These are phyloP conservation scores for Ceratobasidium sp. DNA, from an alignment of 1,284 basidiomycete genomes.

Conservation along the genomic window DNA sequence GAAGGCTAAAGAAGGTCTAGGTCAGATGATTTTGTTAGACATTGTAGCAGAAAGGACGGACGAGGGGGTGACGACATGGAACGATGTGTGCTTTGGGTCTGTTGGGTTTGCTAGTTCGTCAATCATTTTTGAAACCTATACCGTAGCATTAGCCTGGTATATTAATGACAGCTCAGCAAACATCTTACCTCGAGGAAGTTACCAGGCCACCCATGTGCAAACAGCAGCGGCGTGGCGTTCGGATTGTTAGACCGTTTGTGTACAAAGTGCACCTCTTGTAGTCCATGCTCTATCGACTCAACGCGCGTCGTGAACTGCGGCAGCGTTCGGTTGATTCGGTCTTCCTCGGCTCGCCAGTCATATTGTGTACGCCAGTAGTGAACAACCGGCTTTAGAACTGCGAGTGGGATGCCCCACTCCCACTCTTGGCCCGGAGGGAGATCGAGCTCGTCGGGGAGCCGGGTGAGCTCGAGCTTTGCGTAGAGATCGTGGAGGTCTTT, in stretches of 20 bases:
- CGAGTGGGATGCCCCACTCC: slow-evolving; percentile 43
- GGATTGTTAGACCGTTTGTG: slow-evolving; percentile 42
- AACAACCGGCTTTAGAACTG: slow-evolving; percentile 35
- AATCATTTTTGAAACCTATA: slow-evolving; percentile 47
- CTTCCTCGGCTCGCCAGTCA: slow-evolving; percentile 42
- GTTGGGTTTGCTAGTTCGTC: slow-evolving; percentile 45
- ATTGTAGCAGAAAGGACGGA: slow-evolving; percentile 12
- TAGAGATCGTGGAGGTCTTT: slow-evolving; percentile 40
- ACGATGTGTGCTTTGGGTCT: slow-evolving; percentile 45
- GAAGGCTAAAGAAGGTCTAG: slow-evolving; percentile 36
- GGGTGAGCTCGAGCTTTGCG: slow-evolving; percentile 34
- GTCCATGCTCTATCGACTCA: slow-evolving; percentile 29
- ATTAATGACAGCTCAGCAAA: no score
- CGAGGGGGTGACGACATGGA: slow-evolving; percentile 47
- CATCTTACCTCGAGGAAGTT: slow-evolving; percentile 46
- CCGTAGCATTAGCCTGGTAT: no score
- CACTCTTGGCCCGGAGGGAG: slow-evolving; percentile 44
- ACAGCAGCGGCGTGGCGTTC: slow-evolving; percentile 40
- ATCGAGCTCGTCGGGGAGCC: slow-evolving; percentile 44
- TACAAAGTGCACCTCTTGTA: slow-evolving; percentile 41
- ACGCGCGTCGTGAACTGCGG: slow-evolving; percentile 44
- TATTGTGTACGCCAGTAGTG: slow-evolving; percentile 43
- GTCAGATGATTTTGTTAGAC: neutral
- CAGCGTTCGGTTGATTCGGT: slow-evolving; percentile 40
- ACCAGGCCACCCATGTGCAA: slow-evolving; percentile 45